phyloP scores from a whole-genome alignment of 192 early-diverging fungal species.

The Chytriomyces confervae region DNA sequence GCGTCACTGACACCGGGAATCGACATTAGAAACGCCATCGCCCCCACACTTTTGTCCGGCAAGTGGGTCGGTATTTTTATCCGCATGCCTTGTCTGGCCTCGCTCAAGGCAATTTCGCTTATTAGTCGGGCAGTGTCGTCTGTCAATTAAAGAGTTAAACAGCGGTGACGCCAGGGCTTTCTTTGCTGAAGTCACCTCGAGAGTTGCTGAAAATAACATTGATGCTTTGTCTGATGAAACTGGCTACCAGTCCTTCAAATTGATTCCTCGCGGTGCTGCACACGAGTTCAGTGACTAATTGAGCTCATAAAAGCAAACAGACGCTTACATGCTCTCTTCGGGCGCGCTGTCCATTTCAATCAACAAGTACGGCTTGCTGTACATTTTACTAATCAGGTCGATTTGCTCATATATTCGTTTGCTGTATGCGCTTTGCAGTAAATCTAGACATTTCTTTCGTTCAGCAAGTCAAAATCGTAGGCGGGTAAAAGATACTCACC shows the following conservation, averaged over 20 bases:
- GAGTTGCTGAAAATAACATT: conserved; percentile 42
- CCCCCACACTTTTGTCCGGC: conserved; percentile 38
- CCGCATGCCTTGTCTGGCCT: conserved; percentile 30
- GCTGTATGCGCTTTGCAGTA: conserved; percentile 21
- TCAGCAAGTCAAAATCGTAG: background rate
- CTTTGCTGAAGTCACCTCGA: conserved; percentile 23
- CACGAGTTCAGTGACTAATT: background rate
- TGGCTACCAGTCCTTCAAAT: conserved; percentile 41
- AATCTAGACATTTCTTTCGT: conserved; percentile 13
- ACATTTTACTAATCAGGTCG: conserved; percentile 19
- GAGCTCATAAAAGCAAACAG: background rate
- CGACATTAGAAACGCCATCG: conserved; percentile 30
- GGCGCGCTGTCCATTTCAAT: conserved; percentile 23
- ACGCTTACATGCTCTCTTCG: conserved; percentile 17
- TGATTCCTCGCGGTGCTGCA: conserved; percentile 22
- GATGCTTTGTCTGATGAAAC: background rate
- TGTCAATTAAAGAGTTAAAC: background rate
- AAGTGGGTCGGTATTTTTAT: conserved; percentile 38
- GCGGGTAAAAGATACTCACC: conserved; percentile 4
- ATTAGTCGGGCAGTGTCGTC: conserved; percentile 38
- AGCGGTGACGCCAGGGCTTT: background rate
- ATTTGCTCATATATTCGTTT: conserved; percentile 40
- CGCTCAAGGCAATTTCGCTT: conserved; percentile 28
- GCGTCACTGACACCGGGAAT: conserved; percentile 39
- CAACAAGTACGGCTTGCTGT: conserved; percentile 5